A percentile compares a stretch with the other conserved stretches of the same genome.
phyloP scores from a whole-genome alignment of 768 basidiomycete genomes.

The Amanita subjunquillea region DNA sequence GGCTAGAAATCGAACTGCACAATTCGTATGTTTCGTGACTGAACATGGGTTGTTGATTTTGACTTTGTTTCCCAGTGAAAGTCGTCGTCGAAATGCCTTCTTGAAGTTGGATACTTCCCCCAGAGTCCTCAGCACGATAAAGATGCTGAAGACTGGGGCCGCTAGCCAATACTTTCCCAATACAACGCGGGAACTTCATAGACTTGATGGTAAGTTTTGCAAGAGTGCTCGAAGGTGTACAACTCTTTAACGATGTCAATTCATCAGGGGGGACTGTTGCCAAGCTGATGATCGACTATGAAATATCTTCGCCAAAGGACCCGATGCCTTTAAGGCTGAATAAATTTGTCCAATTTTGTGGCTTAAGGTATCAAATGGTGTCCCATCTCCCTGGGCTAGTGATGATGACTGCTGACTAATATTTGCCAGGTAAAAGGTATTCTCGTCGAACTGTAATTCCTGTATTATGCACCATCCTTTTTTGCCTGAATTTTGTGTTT shows the following conservation, averaged over 20 bases:
- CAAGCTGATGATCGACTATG: slow-evolving; percentile 28
- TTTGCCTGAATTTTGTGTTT: too few species aligned
- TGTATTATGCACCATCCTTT: too few species aligned
- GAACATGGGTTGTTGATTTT: background rate
- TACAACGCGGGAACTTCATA: slow-evolving; percentile 40
- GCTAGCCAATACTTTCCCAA: slow-evolving; percentile 41
- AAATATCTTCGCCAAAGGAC: slow-evolving; percentile 24
- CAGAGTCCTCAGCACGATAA: slow-evolving; percentile 34
- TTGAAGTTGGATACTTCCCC: slow-evolving; percentile 31
- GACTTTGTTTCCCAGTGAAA: slow-evolving; percentile 31
- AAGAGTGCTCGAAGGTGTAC: background rate
- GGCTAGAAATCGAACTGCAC: slow-evolving; percentile 35
- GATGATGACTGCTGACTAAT: background rate
- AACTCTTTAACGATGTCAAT: background rate
- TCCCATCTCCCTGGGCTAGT: background rate
- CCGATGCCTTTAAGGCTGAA: slow-evolving; percentile 41
- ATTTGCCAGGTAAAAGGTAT: background rate
- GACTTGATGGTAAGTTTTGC: slow-evolving; percentile 32
- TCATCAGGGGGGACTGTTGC: slow-evolving; percentile 21
- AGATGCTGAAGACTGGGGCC: slow-evolving; percentile 30
- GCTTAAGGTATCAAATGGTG: slow-evolving; percentile 50
- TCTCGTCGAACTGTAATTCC: slow-evolving; percentile 16
- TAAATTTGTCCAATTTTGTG: slow-evolving; percentile 44
- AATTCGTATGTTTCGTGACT: slow-evolving; percentile 39
- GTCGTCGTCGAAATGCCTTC: slow-evolving; percentile 40